phyloP scores from a whole-genome alignment of 805 yeast genomes.

The Kodamaea nitidulidarum region DNA sequence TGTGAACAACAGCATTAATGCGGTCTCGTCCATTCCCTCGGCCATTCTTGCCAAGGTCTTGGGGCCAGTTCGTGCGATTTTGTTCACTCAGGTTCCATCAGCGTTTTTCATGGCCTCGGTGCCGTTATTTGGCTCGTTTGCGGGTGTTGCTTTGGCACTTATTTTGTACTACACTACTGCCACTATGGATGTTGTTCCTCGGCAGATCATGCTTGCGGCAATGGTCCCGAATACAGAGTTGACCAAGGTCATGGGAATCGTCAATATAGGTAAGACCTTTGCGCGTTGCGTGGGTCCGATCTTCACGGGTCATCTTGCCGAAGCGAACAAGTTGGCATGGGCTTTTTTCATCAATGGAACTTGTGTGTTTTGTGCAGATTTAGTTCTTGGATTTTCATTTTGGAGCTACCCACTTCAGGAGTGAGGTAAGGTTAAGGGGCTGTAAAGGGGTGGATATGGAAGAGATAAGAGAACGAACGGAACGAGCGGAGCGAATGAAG shows the following conservation, averaged over 20 bases:
- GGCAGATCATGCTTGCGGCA: slow-evolving; percentile 74
- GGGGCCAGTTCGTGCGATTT: slow-evolving; percentile 79
- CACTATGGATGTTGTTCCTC: slow-evolving; percentile 89
- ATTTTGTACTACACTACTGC: slow-evolving; percentile 57
- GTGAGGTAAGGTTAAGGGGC: too few relatives aligned
- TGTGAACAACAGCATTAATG: slow-evolving; percentile 55
- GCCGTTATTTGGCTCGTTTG: slow-evolving; percentile 20
- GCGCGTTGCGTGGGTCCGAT: slow-evolving; percentile 81
- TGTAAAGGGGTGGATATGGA: neutral
- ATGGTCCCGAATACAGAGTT: slow-evolving; percentile 61
- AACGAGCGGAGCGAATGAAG: too few relatives aligned
- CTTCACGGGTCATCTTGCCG: slow-evolving; percentile 73
- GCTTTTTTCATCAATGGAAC: slow-evolving; percentile 54
- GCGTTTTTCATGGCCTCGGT: slow-evolving; percentile 54
- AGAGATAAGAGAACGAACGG: too few relatives aligned
- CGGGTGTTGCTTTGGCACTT: slow-evolving; percentile 50
- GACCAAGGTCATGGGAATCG: slow-evolving; percentile 77
- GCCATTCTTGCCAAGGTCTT: slow-evolving; percentile 59
- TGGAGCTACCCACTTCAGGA: neutral
- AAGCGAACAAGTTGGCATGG: slow-evolving; percentile 38
- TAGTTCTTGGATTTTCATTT: slow-evolving; percentile 16
- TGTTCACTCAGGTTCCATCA: slow-evolving; percentile 74
- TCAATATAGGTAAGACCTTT: slow-evolving; percentile 79
- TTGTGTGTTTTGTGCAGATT: slow-evolving; percentile 47
- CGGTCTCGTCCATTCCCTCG: slow-evolving; percentile 73